Evolutionary conservation across 2,329 filamentous ascomycete genomes (phyloP), one percentile per base, ranked within the genome.

Genomic region (Plenodomus tracheiphilus): DNA sequence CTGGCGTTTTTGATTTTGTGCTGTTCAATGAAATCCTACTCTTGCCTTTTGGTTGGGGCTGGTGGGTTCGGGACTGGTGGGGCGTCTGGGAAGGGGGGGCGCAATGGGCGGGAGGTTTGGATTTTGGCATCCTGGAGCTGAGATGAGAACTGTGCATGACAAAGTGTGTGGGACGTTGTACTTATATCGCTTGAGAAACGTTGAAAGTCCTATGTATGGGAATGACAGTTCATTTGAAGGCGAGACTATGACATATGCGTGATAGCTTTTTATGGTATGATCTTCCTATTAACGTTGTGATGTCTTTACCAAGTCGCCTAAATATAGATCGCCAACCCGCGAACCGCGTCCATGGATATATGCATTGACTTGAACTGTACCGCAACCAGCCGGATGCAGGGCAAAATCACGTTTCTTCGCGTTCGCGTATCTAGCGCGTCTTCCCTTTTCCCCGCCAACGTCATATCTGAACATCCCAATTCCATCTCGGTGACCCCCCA

Each of bases 381-480:
- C 28, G 28, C 28, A 32, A 32, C 9, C 28, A 32, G 28, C 20
- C 17, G 10, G 32, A 22, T 34, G 42, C n/a, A 10, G 15, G 13
- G 13, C 19, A 38, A 36, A 17, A 43, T 65, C 59, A 65, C 62
- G 62, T 63, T 64, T 44, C 39, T 46, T 55, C 60, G 61, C 48
- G 62, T 59, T 32, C 9, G 28, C 32, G 32, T 46, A 37, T 37
- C 45, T 61, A 56, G 59, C 59, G 61, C 47, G 59, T 49, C 32
- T 47, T 36, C 13, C 22, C 22, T 18, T 20, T 35, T 40, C 50
- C 52, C 47, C 49, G 45, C 51, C 28, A 32, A 32, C 28, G 28
- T 32, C 28, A 32, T 32, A 32, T 15, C 28, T n/a, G n/a, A n/a
- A n/a, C n/a, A n/a, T n/a, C n/a, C n/a, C n/a, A n/a, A n/a, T n/a